Evolutionary conservation across 345 rosid genomes (phyloP).

Genomic region (Mercurialis annua): DNA sequence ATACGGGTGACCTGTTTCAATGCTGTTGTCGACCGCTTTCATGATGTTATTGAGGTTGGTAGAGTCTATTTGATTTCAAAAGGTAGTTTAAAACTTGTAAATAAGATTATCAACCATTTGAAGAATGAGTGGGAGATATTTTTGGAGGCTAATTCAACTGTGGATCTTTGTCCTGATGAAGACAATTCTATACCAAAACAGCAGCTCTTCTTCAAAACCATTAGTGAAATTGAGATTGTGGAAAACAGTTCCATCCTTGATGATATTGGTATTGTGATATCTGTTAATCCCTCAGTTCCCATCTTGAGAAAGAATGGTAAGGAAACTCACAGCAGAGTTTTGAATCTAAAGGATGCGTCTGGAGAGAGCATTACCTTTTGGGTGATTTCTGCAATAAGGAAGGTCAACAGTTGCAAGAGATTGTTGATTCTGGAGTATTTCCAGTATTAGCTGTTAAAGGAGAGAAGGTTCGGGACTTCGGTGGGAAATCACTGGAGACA

Average conservation of each 20-base stretch:
- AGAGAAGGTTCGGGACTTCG: slow-evolving; percentile 80
- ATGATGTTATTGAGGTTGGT: slow-evolving; percentile 71
- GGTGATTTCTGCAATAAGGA: slow-evolving; percentile 86
- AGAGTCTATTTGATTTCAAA: slow-evolving; percentile 78
- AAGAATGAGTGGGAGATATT: slow-evolving; percentile 91
- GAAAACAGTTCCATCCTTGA: slow-evolving; percentile 76
- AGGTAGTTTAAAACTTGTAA: slow-evolving; percentile 83
- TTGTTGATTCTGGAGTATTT: slow-evolving; percentile 57
- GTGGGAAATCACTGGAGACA: slow-evolving; percentile 78
- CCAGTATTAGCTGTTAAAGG: slow-evolving; percentile 87
- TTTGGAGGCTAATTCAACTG: slow-evolving; percentile 73
- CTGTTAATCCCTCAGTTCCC: slow-evolving; percentile 76
- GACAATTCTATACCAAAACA: slow-evolving; percentile 83
- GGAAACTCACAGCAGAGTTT: slow-evolving; percentile 87
- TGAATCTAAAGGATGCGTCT: slow-evolving; percentile 77
- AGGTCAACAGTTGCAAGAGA: slow-evolving; percentile 74
- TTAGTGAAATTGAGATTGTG: slow-evolving; percentile 71
- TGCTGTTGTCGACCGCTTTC: slow-evolving; percentile 76
- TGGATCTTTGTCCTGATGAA: slow-evolving; percentile 73
- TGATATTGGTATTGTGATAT: slow-evolving; percentile 66
- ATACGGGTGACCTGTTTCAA: slow-evolving; percentile 88
- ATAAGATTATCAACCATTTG: slow-evolving; percentile 81
- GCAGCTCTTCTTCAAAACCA: slow-evolving; percentile 78
- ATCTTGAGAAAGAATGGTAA: slow-evolving; percentile 86
- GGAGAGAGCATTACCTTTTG: slow-evolving; percentile 79